These are phyloP conservation scores for Akanthomyces uredinophilus DNA, from an alignment of 2,329 filamentous ascomycete species.

Conservation along the genomic window DNA sequence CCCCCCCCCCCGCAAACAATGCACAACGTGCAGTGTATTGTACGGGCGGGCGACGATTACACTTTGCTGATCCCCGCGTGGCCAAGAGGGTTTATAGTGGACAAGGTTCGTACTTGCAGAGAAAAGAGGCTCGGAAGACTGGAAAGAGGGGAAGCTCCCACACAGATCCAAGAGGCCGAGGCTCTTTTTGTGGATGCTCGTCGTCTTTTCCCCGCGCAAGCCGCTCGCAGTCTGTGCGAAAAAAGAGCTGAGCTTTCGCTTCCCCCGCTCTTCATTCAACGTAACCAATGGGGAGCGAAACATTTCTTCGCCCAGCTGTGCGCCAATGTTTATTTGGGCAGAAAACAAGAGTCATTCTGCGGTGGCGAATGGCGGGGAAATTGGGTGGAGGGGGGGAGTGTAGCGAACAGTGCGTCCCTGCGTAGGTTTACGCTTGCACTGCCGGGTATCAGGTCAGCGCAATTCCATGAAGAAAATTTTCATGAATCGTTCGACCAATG, in stretches of 20 bases:
- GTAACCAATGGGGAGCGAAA: not conserved
- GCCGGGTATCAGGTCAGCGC: not conserved
- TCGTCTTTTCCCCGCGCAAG: not conserved
- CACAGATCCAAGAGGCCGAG: not conserved
- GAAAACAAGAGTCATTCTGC: not conserved
- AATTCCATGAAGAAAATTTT: not conserved
- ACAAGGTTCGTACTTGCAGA: not conserved
- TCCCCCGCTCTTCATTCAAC: not conserved
- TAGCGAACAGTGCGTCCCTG: not conserved
- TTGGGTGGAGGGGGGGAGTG: not conserved
- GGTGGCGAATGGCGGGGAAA: conserved; percentile 3
- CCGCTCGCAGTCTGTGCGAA: conserved; percentile 2
- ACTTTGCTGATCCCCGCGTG: conserved; percentile 1
- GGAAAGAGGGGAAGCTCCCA: conserved; percentile 11
- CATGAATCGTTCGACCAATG: not conserved
- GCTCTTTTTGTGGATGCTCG: not conserved
- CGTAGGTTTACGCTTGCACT: conserved; percentile 8
- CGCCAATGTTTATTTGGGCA: too few relatives aligned
- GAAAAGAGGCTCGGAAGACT: not conserved
- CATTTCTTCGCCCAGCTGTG: too few relatives aligned
- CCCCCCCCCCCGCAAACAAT: not conserved
- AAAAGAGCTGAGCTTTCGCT: not conserved
- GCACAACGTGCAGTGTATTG: not conserved
- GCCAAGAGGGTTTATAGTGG: not conserved
- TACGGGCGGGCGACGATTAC: not conserved